Evolutionary conservation across 148 eudicot species (phyloP).

Genomic region (Chenopodium berlandieri): DNA sequence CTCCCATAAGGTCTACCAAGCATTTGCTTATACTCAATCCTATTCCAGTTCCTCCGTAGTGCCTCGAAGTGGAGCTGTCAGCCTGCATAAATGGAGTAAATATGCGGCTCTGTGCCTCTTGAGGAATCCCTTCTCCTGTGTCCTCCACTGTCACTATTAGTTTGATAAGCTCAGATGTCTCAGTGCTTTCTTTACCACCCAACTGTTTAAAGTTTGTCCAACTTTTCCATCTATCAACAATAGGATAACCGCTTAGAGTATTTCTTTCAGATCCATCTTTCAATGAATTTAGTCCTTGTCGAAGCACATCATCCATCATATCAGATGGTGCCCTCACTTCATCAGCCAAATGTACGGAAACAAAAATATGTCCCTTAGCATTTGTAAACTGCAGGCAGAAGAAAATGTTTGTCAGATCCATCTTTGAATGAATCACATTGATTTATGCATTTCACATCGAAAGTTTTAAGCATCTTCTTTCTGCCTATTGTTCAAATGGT

Average conservation of each 20-base stretch:
- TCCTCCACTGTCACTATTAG: slow-evolving; percentile 80
- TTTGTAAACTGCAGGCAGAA: slow-evolving; percentile 65
- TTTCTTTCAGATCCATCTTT: slow-evolving; percentile 31
- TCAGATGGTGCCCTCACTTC: slow-evolving; percentile 54
- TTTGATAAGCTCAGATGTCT: slow-evolving; percentile 39
- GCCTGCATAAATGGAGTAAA: slow-evolving; percentile 97
- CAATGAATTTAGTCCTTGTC: slow-evolving; percentile 34
- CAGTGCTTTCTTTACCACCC: slow-evolving; percentile 19
- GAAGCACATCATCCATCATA: slow-evolving; percentile 52
- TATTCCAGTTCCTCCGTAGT: slow-evolving; percentile 96
- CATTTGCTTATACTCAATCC: slow-evolving; percentile 92
- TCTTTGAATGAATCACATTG: neutral
- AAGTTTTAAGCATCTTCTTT: neutral
- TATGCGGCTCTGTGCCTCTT: slow-evolving; percentile 63
- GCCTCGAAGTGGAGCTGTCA: slow-evolving; percentile 89
- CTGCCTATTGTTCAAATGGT: neutral
- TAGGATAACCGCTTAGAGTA: slow-evolving; percentile 72
- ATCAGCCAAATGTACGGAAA: slow-evolving; percentile 73
- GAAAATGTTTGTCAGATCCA: neutral
- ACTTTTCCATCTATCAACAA: slow-evolving; percentile 64
- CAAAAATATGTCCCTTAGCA: slow-evolving; percentile 78
- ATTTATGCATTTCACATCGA: neutral
- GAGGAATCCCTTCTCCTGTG: slow-evolving; percentile 85
- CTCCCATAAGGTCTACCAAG: slow-evolving; percentile 86
- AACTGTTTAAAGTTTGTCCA: slow-evolving; percentile 57